Base-by-base conservation (phyloP, 352 stramenopile species). In the Phytophthora quininea region DNA sequence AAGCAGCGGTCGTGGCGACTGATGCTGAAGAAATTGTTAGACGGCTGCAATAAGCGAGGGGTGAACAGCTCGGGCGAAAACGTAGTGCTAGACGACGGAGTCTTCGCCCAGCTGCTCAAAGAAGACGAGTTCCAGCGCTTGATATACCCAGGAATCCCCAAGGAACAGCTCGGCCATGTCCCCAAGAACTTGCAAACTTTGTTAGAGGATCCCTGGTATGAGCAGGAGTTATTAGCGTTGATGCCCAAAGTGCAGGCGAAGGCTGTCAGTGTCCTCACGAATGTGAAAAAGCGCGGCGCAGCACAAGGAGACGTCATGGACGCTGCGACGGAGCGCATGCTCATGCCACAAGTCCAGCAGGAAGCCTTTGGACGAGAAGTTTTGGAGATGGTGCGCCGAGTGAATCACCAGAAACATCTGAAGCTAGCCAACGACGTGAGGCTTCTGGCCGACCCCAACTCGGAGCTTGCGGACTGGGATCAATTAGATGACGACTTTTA, bases 181-280 rank as follows among this genome's bases (percentile, higher is more conserved):
- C 90, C 90, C 0, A 80, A 87, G 45, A 95, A 86, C 49, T 64
- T 97, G 1, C 85, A 93, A 38, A 66, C 71, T 32, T 69, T 97
- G 33, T 58, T 96, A 15, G 78, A 85, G 43, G 89, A 96, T 47
- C 79, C 88, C 6, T 89, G 76, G 79, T 97, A 96, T 60, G 85
- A 93, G 57, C 53, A 88, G 3, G 88, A 95, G 52, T 38, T 97
- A 52, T 37, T 95, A 24, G 63, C 69, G 12, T 67, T 96, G 35
- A 96, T 97, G 84, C 90, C 90, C 19, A 91, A 86, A 47, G 86
- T 97, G 0, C 58, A 96, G 58, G 67, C 62, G 4, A 96, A 96
- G 59, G 90, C 87, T 0, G 67, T 84, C 1, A 91, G 77, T 53
- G 88, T 97, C 7, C 54, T 96, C 15, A 64, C 46, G 6, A 96